phyloP scores from a whole-genome alignment of 148 eudicot species.

The Fallopia convolvulus region DNA sequence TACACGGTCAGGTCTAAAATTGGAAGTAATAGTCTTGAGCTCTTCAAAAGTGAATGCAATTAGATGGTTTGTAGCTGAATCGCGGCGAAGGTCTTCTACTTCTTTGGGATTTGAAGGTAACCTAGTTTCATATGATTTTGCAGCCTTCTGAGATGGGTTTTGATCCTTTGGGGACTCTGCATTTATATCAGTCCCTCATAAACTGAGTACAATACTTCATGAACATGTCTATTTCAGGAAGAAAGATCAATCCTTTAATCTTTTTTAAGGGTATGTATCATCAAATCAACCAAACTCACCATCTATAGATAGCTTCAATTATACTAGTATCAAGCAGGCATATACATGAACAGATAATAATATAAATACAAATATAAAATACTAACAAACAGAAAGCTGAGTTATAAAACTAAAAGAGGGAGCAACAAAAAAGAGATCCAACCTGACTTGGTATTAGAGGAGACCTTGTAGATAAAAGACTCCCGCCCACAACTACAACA shows the following conservation, averaged over 20 bases:
- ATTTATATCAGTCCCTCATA: neutral
- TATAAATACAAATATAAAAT: neutral
- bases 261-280: no score
- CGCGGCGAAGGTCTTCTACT: constrained; percentile 74
- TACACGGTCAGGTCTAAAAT: constrained; percentile 73
- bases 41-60: constrained; percentile 61
- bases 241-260: neutral
- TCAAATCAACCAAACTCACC: no score
- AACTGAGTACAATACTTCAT: neutral
- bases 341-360: neutral
- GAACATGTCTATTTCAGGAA: neutral
- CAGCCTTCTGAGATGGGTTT: constrained; percentile 19
- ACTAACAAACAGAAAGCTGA: neutral
- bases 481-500: constrained; percentile 43
- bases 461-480: constrained; percentile 39
- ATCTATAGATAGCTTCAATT: no score
- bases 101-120: constrained; percentile 81
- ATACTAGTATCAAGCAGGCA: neutral
- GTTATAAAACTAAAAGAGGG: neutral
- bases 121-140: constrained; percentile 29
- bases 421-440: neutral
- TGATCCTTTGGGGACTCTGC: constrained; percentile 39
- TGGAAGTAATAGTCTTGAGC: constrained; percentile 48
- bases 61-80: constrained; percentile 47
- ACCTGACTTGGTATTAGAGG: constrained; percentile 60